These are phyloP conservation scores for Dioscorea dumetorum DNA, from an alignment of 106 monocot genomes.

Conservation along the genomic window DNA sequence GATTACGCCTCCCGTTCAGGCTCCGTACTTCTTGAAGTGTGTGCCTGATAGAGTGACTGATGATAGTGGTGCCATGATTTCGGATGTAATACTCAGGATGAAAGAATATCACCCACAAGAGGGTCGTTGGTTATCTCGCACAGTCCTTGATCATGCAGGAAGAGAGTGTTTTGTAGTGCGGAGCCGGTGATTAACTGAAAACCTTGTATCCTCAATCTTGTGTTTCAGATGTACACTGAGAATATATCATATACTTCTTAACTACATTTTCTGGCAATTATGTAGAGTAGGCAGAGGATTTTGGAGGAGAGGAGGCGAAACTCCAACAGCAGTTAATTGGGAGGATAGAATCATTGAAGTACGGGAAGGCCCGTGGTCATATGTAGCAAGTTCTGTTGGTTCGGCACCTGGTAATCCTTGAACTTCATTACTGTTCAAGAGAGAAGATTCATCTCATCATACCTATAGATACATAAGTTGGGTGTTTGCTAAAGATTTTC, in stretches of 20 bases:
- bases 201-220: no score
- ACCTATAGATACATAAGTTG: no score
- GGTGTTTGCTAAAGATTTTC: no score
- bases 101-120: constrained; percentile 69
- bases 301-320: constrained; percentile 97
- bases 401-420: constrained; percentile 56
- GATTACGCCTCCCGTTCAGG: constrained; percentile 79
- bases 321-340: constrained; percentile 63
- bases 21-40: constrained; percentile 81
- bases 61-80: constrained; percentile 90
- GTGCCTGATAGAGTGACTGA: constrained; percentile 97
- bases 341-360: constrained; percentile 83
- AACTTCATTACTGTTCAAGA: no score
- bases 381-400: constrained; percentile 82
- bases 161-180: constrained; percentile 89
- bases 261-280: constrained; percentile 1
- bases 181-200: constrained; percentile 28
- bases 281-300: constrained; percentile 93
- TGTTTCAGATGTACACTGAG: no score
- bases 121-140: constrained; percentile 87
- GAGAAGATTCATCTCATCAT: no score
- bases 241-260: no score
- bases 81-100: constrained; percentile 78
- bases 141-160: constrained; percentile 71
- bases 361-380: constrained; percentile 84